Evolutionary conservation across 768 basidiomycete genomes (phyloP).

Genomic region (Lentinula sp.): DNA sequence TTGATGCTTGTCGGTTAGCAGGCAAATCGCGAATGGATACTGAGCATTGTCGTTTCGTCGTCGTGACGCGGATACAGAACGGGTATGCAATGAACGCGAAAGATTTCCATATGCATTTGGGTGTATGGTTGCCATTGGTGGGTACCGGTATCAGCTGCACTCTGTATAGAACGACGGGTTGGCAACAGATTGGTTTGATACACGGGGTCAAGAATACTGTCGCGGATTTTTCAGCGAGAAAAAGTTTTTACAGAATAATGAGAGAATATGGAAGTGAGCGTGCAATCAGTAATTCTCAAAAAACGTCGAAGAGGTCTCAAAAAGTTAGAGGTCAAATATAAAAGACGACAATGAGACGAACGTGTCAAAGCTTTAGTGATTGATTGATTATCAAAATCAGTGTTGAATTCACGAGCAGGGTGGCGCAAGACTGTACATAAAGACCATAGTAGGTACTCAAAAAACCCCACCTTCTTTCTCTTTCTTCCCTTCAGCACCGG

Average conservation of each 20-base stretch:
- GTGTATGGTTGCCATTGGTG: not conserved
- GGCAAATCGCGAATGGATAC: not conserved
- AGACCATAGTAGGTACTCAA: not conserved
- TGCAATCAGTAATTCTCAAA: too few species aligned
- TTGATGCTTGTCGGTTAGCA: not conserved
- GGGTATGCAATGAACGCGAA: not conserved
- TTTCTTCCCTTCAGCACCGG: not conserved
- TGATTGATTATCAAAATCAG: not conserved
- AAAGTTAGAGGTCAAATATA: too few species aligned
- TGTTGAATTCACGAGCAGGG: not conserved
- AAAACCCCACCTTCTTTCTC: not conserved
- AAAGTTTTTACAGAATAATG: too few species aligned
- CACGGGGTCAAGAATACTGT: too few species aligned
- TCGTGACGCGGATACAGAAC: not conserved
- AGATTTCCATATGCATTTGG: not conserved
- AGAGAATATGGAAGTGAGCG: too few species aligned
- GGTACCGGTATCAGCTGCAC: too few species aligned
- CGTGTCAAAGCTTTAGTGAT: too few species aligned
- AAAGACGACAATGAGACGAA: too few species aligned
- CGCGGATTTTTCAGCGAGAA: not conserved
- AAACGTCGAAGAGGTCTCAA: too few species aligned
- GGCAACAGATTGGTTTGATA: not conserved
- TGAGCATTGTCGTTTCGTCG: not conserved
- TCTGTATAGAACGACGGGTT: not conserved
- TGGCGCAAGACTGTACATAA: not conserved